Conservation (phyloP, 1,284 basidiomycete genomes). For the Golubevia sp. region DNA sequence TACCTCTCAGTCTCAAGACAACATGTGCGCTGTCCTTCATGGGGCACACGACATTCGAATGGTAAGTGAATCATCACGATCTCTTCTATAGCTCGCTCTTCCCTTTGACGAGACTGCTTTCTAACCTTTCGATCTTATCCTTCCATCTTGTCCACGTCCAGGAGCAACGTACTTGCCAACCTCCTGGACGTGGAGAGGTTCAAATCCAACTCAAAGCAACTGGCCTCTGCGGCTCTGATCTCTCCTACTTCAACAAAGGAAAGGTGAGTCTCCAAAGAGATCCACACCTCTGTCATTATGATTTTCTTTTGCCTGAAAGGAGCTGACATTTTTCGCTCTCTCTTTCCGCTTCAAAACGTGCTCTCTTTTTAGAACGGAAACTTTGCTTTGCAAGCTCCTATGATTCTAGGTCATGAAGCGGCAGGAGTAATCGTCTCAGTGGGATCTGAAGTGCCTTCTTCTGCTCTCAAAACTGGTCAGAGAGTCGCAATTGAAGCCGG, state of each 20-base stretch:
- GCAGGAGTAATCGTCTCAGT: slow-evolving; percentile 76
- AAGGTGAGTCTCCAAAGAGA: neutral
- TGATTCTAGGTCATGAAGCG: slow-evolving; percentile 90
- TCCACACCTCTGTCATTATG: neutral
- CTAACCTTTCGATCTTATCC: slow-evolving; percentile 33
- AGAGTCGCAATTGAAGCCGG: slow-evolving; percentile 93
- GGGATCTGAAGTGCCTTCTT: slow-evolving; percentile 66
- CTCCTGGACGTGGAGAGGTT: slow-evolving; percentile 58
- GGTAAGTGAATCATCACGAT: slow-evolving; percentile 46
- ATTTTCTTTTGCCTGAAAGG: slow-evolving; percentile 2
- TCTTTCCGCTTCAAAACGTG: slow-evolving; percentile 4
- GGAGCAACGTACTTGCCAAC: slow-evolving; percentile 20
- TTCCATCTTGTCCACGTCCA: slow-evolving; percentile 73
- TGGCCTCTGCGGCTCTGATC: slow-evolving; percentile 87
- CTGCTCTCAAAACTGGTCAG: slow-evolving; percentile 74
- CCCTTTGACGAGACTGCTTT: neutral
- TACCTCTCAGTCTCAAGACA: slow-evolving; percentile 18
- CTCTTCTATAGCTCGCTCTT: neutral
- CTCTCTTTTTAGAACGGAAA: slow-evolving; percentile 75
- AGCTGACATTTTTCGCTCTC: neutral
- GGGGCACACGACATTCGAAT: slow-evolving; percentile 65
- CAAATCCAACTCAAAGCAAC: slow-evolving; percentile 79
- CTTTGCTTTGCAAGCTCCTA: slow-evolving; percentile 75
- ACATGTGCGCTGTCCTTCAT: slow-evolving; percentile 60
- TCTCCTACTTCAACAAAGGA: slow-evolving; percentile 65